Evolutionary conservation across 331 rosid genomes (phyloP).

Genomic region (Malus hybrid): DNA sequence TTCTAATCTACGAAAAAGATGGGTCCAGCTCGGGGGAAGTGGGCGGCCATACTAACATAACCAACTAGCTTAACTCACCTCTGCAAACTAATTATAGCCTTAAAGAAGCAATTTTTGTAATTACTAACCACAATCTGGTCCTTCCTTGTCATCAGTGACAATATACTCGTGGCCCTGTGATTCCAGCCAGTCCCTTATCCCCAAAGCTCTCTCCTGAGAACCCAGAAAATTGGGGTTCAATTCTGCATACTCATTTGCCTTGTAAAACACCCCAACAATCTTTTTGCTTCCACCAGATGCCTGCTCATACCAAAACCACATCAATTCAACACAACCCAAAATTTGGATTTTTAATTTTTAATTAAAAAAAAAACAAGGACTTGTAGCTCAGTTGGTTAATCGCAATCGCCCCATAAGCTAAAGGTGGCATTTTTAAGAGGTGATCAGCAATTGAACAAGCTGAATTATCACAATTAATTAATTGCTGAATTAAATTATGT

Average conservation of each 20-base stretch:
- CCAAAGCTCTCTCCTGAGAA: slow-evolving; percentile 81
- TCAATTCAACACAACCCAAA: background rate
- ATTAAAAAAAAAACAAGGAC: background rate
- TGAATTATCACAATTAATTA: background rate
- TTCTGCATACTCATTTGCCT: slow-evolving; percentile 71
- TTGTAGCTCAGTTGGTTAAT: too few species aligned
- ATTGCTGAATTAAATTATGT: background rate
- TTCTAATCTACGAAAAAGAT: background rate
- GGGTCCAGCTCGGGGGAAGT: background rate
- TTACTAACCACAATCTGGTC: slow-evolving; percentile 61
- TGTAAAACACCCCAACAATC: slow-evolving; percentile 96
- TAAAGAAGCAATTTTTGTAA: background rate
- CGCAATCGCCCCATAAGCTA: background rate
- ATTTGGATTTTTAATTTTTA: background rate
- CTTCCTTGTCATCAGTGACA: slow-evolving; percentile 95
- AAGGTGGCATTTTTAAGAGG: background rate
- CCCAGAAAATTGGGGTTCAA: slow-evolving; percentile 88
- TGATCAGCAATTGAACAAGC: background rate
- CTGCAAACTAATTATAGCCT: background rate
- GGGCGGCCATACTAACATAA: rapidly evolving
- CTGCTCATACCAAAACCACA: slow-evolving; percentile 26
- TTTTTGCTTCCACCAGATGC: slow-evolving; percentile 68
- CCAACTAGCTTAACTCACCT: background rate
- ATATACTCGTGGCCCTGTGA: slow-evolving; percentile 83
- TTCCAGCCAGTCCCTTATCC: slow-evolving; percentile 88